Percentiles rank a stretch among this genome's conserved stretches.
These are phyloP conservation scores for Euphrasia arctica DNA, from an alignment of 305 asterid species.

Conservation along the genomic window DNA sequence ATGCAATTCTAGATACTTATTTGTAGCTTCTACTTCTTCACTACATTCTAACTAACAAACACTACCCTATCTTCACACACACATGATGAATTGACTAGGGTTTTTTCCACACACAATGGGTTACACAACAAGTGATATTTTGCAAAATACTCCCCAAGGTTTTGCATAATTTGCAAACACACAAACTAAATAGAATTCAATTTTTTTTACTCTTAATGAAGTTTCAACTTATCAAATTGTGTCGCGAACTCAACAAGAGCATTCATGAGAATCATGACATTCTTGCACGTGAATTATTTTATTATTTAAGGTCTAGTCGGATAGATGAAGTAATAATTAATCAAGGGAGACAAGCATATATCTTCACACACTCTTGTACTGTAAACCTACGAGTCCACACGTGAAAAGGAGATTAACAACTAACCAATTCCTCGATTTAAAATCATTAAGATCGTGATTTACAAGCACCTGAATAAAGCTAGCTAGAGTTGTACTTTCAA, in stretches of 20 bases:
- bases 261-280: too few relatives aligned
- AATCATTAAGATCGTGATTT: not conserved
- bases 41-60: not conserved
- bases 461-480: constrained; percentile 33
- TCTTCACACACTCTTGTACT: not conserved
- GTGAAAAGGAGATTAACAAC: constrained; percentile 6
- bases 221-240: too few relatives aligned
- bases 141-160: not conserved
- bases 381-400: not conserved
- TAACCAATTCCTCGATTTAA: not conserved
- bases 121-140: not conserved
- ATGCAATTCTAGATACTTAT: constrained; percentile 19
- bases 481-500: constrained; percentile 43
- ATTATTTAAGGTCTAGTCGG: too few relatives aligned
- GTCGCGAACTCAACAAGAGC: too few relatives aligned
- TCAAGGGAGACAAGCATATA: not conserved
- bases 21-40: constrained; percentile 2
- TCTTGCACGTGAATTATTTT: too few relatives aligned
- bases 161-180: not conserved
- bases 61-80: not conserved
- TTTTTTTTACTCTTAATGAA: not conserved
- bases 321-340: not conserved
- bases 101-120: constrained; percentile 3
- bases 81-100: constrained; percentile 6
- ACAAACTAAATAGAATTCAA: not conserved